phyloP scores from a whole-genome alignment of 2,329 filamentous ascomycete species.

The Drechslerella dactyloides region DNA sequence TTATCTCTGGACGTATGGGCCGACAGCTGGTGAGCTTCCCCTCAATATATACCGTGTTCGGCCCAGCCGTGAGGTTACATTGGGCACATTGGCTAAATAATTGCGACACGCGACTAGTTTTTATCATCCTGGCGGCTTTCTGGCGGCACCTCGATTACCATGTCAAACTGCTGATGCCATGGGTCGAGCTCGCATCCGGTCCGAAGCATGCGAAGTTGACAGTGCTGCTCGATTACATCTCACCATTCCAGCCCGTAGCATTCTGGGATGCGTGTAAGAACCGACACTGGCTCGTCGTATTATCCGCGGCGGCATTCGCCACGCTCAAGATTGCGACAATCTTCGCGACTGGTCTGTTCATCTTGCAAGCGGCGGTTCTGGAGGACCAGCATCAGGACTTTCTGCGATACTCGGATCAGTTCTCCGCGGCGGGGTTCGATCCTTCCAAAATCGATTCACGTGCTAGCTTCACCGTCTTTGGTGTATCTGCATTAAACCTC shows the following conservation, averaged over 20 bases:
- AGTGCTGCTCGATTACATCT: conserved; percentile 51
- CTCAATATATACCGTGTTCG: not conserved
- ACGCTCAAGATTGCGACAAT: conserved; percentile 43
- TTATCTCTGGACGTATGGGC: conserved; percentile 50
- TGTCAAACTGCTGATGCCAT: conserved; percentile 44
- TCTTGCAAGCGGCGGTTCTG: conserved; percentile 32
- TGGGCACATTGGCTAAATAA: conserved; percentile 4
- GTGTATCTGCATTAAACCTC: conserved; percentile 27
- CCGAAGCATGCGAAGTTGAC: conserved; percentile 44
- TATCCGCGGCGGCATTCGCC: conserved; percentile 25
- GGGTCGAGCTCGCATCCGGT: conserved; percentile 39
- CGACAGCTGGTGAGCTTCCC: conserved; percentile 35
- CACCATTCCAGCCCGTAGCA: conserved; percentile 46
- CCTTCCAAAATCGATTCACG: conserved; percentile 21
- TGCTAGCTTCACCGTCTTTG: conserved; percentile 38
- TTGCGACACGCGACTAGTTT: conserved; percentile 31
- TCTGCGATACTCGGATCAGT: conserved; percentile 21
- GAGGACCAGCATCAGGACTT: conserved; percentile 21
- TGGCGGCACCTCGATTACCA: conserved; percentile 49
- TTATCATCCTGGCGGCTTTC: conserved; percentile 48
- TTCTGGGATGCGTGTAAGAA: conserved; percentile 47
- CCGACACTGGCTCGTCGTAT: conserved; percentile 46
- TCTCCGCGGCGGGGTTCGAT: conserved; percentile 22
- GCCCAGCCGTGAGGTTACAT: conserved; percentile 42
- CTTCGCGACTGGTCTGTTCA: conserved; percentile 45